A percentile compares a stretch with the other conserved stretches of the same genome.
Evolutionary conservation across 163 green algal species (phyloP).

Genomic region (Prototheca cutis): DNA sequence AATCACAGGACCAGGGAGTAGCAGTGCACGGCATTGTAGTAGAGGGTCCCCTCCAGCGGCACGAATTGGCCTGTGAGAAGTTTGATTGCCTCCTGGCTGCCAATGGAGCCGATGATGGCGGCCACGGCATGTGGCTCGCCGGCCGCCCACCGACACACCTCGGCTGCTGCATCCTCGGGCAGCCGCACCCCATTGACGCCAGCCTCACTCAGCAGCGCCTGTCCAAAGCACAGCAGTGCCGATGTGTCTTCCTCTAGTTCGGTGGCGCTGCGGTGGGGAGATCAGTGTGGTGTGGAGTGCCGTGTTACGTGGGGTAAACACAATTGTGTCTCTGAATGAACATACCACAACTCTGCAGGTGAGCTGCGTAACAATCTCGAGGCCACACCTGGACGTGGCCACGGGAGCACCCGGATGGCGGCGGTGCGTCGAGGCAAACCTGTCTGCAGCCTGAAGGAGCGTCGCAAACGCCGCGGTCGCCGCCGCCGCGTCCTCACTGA

Average conservation of each 20-base stretch:
- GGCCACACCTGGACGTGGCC: conserved; percentile 19
- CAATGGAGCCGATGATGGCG: conserved; percentile 83
- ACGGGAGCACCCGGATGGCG: conserved; percentile 53
- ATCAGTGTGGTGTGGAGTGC: no score
- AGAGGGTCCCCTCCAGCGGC: conserved; percentile 63
- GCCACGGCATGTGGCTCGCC: conserved; percentile 78
- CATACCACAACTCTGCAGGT: no score
- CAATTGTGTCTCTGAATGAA: no score
- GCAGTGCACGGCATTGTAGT: conserved; percentile 81
- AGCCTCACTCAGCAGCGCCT: conserved; percentile 33
- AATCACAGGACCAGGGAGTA: conserved; percentile 22
- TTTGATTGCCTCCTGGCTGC: conserved; percentile 92
- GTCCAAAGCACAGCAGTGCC: no score
- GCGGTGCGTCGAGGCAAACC: conserved; percentile 46
- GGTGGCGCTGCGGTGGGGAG: no score
- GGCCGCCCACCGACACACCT: conserved; percentile 61
- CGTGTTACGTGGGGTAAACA: no score
- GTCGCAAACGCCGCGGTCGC: conserved; percentile 56
- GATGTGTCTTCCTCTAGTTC: no score
- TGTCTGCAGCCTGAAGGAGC: conserved; percentile 64
- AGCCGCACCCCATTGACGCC: conserved; percentile 6
- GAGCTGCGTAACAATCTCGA: no score
- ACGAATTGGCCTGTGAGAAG: conserved; percentile 89
- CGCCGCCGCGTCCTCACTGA: conserved; percentile 22
- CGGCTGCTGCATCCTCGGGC: conserved; percentile 53